Evolutionary conservation across 345 rosid genomes (phyloP), one percentile per base, ranked within the genome.

Genomic region (Citrus glauca): DNA sequence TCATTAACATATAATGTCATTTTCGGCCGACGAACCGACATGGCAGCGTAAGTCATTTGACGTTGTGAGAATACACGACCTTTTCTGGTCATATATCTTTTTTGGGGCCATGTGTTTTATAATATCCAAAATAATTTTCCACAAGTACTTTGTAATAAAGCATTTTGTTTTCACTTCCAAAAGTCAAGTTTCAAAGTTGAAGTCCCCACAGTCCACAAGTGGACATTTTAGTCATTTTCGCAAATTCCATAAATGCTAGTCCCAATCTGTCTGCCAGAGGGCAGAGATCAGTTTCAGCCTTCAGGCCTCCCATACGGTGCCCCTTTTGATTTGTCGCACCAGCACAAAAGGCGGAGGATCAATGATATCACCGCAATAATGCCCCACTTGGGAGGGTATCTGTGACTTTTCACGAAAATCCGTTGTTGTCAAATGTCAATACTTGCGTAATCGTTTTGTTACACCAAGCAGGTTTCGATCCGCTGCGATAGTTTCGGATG

Each of bases 181-280:
- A 48, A 65, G 53, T 9, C 20, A 69, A 9, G 4, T 20, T 6
- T 19, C 62, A 33, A 56, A 62, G 38, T 33, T 73, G 1, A 59
- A 30, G 73, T 10, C 33, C 42, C 38, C 37, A 79, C 32, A 2
- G 7, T 57, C 64, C 79, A 9, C 78, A 77, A 27, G 10, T 2
- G 81, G 82, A 75, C 75, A 77, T 74, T 77, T 70, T 67, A 63
- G 86, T 86, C 88, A 82, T 77, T 83, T 79, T 81, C 66, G n/a
- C 48, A 50, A 45, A 53, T 38, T 45, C 78, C 61, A 19, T 14
- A 55, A 40, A 20, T 69, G 38, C 66, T 5, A 68, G 69, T 57
- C 48, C 48, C 79, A 2, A 71, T 82, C 42, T 77, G 76, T 60
- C 70, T 57, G 70, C 64, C 61, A 68, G n/a, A 30, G 48, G 9